Base-by-base conservation (phyloP, 139 green algal species). In the Desmodesmus armatus region DNA sequence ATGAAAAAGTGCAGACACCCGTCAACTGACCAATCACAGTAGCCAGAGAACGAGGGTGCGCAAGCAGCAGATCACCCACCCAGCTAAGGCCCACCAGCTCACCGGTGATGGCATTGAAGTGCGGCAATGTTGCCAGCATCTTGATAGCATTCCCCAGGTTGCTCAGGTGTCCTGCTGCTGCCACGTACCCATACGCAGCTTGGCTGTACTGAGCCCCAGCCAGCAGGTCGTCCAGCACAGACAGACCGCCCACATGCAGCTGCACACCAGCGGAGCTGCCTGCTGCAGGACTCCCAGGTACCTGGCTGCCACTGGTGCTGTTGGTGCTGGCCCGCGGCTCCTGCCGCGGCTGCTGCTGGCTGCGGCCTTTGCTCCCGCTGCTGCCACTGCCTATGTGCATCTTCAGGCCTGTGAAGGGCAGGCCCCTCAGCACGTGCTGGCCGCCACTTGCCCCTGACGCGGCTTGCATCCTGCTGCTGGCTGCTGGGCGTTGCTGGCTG, bases 91-190 rank as follows among this genome's bases (percentile, higher is more conserved):
- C 58, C 7, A 47, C 35, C 7, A 49, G 0, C 80, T 0, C 63
- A 89, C 85, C 87, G 60, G 90, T 91, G 37, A 94, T 87, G 6
- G 91, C 90, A 85, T 94, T 84, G 80, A 94, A 94, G 72, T 88
- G 75, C 5, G 87, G 84, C 15, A 85, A 65, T 23, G 66, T 87
- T 37, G 82, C 70, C 5, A 93, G 43, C 86, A 93, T 87, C 35
- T 79, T 88, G 21, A 90, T 35, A 29, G 88, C 67, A 53, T 71
- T 87, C 40, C 72, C 78, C 0, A 92, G 33, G n/a, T 53, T 87
- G 39, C 70, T 62, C 40, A 92, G 72, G 74, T 92, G 87, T 41
- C 87, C 87, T 31, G 87, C 90, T 25, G 85, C 85, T 44, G 89
- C 87, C 33, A 84, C 79, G 43, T 93, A 94, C 0, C 91, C 91